phyloP scores from a whole-genome alignment of 176 grass and related monocot genomes.

The Ananas comosus region DNA sequence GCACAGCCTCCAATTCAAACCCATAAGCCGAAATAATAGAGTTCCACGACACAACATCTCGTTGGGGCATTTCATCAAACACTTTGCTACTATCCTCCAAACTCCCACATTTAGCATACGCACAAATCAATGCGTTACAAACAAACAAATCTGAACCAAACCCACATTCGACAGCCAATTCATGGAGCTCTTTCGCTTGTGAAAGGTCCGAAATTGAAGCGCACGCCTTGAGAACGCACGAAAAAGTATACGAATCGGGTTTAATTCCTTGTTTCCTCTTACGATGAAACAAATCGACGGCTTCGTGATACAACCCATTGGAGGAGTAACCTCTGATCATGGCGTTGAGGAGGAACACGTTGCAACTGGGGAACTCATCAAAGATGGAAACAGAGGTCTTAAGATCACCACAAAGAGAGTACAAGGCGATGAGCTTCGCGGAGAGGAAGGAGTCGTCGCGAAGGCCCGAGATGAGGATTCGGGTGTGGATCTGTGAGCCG shows the following conservation, averaged over 20 bases:
- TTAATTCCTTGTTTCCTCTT: conserved; percentile 10
- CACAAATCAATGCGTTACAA: conserved; percentile 12
- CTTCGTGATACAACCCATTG: conserved; percentile 6
- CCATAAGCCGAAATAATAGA: conserved; percentile 18
- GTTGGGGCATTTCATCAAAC: conserved; percentile 18
- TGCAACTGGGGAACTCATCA: not conserved
- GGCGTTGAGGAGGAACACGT: conserved; percentile 22
- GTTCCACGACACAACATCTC: conserved; percentile 21
- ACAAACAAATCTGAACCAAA: conserved; percentile 17
- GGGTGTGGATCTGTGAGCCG: conserved; percentile 10
- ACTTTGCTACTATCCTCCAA: conserved; percentile 4
- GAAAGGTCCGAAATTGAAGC: conserved; percentile 13
- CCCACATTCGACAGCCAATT: not conserved
- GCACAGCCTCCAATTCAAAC: not conserved
- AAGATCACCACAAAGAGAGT: conserved; percentile 8
- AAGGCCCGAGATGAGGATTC: conserved; percentile 10
- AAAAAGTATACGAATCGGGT: conserved; percentile 20
- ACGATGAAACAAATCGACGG: conserved; percentile 16
- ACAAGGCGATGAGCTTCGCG: conserved; percentile 17
- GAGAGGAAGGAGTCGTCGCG: conserved; percentile 12
- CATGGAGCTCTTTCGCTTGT: conserved; percentile 10
- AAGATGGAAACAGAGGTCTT: not conserved
- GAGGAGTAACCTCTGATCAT: conserved; percentile 18
- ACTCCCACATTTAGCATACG: conserved; percentile 20
- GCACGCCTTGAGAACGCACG: conserved; percentile 19